A percentile compares a stretch with the other conserved stretches of the same genome.
These are phyloP conservation scores for Calycina herbarum DNA, from an alignment of 2,329 filamentous ascomycete genomes.

Conservation along the genomic window DNA sequence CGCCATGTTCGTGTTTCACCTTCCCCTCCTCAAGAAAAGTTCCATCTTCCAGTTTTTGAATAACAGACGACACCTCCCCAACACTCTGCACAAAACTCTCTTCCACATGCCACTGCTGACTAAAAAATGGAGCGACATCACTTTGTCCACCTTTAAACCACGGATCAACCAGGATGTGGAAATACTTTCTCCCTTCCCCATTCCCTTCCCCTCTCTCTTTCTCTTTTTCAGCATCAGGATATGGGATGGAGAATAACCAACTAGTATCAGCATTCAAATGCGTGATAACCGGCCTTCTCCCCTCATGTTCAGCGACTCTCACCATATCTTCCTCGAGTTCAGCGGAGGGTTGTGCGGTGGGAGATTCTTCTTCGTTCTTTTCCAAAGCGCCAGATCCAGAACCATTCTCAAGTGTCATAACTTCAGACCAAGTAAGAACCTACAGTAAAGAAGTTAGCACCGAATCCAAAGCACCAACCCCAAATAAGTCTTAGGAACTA, in stretches of 20 bases:
- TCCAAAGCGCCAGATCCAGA: too few species aligned
- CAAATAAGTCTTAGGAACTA: too few species aligned
- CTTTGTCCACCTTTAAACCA: conserved; percentile 64
- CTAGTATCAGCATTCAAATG: conserved; percentile 68
- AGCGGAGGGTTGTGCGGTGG: neutral
- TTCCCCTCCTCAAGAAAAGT: neutral
- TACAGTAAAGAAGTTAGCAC: too few species aligned
- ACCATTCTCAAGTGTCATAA: too few species aligned
- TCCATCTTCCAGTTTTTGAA: conserved; percentile 48
- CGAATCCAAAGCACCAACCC: too few species aligned
- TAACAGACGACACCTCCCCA: conserved; percentile 52
- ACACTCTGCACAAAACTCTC: conserved; percentile 55
- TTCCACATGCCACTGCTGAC: conserved; percentile 61
- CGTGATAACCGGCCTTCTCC: conserved; percentile 52
- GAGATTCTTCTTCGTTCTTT: neutral
- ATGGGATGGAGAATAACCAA: conserved; percentile 66
- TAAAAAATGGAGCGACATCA: conserved; percentile 65
- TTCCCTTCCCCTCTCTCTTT: conserved; percentile 32
- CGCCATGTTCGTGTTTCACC: neutral
- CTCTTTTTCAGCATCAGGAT: conserved; percentile 24
- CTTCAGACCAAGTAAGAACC: too few species aligned
- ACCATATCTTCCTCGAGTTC: neutral
- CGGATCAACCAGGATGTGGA: conserved; percentile 65
- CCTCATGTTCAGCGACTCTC: neutral
- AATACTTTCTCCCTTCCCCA: conserved; percentile 42